Percentiles rank a stretch among this genome's conserved stretches.
Conservation (phyloP, 805 yeast species). For the Cyberlindnera xylosilytica region DNA sequence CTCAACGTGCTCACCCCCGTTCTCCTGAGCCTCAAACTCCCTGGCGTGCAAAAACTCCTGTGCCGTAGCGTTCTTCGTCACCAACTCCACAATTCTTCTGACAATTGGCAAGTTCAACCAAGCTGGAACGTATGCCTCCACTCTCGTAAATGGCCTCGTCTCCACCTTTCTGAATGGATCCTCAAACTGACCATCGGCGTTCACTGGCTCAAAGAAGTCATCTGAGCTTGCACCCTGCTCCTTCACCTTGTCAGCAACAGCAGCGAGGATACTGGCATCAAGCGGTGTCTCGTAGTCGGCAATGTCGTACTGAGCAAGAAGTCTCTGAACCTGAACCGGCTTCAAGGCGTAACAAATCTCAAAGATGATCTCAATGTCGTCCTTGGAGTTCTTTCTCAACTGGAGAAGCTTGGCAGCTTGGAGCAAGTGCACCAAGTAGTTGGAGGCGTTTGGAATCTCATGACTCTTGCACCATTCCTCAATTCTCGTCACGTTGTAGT, state of each 20-base stretch:
- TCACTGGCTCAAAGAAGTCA: conserved; percentile 68
- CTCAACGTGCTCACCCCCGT: conserved; percentile 11
- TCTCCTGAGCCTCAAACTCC: conserved; percentile 10
- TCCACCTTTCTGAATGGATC: conserved; percentile 79
- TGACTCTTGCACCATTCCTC: conserved; percentile 99
- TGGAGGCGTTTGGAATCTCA: conserved; percentile 82
- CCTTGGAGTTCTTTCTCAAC: conserved; percentile 82
- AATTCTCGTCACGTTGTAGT: conserved; percentile 91
- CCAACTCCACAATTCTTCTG: conserved; percentile 84
- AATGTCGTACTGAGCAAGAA: conserved; percentile 81
- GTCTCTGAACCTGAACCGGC: conserved; percentile 93
- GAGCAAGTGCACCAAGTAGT: conserved; percentile 77
- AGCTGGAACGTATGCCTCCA: conserved; percentile 91
- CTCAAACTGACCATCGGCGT: conserved; percentile 71
- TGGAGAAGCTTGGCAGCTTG: conserved; percentile 94
- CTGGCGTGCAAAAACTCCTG: conserved; percentile 44
- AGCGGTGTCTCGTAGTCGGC: conserved; percentile 96
- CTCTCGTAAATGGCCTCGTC: conserved; percentile 73
- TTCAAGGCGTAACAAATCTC: conserved; percentile 93
- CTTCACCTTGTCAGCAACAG: conserved; percentile 78
- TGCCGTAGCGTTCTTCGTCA: conserved; percentile 75
- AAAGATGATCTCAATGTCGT: conserved; percentile 86
- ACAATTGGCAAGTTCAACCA: conserved; percentile 88
- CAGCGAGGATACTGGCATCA: conserved; percentile 72
- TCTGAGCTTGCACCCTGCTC: conserved; percentile 50